Percentiles rank a stretch among this genome's conserved stretches.
Evolutionary conservation across 2,329 filamentous ascomycete genomes (phyloP).

Genomic region (Sporothrix globosa): DNA sequence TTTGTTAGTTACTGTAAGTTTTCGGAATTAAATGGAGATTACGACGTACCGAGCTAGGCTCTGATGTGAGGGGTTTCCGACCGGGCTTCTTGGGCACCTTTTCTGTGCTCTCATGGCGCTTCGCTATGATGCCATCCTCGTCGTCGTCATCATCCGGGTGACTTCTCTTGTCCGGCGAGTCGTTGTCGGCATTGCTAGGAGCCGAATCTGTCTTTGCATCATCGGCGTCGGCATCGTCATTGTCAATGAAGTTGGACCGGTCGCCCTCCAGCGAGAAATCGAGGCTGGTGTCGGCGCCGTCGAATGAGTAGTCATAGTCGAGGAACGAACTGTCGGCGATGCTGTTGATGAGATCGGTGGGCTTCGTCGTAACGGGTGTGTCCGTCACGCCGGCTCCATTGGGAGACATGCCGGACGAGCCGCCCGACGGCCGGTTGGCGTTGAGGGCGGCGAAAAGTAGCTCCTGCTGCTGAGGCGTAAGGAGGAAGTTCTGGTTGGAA

Average conservation of each 20-base stretch:
- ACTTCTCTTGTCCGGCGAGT: constrained; percentile 70
- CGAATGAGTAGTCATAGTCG: constrained; percentile 79
- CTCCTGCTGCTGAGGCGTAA: constrained; percentile 76
- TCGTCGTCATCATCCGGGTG: constrained; percentile 71
- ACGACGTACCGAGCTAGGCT: constrained; percentile 86
- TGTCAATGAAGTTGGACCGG: constrained; percentile 60
- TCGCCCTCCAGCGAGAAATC: constrained; percentile 69
- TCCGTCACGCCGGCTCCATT: constrained; percentile 53
- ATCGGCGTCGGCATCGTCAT: constrained; percentile 50
- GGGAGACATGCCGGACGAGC: constrained; percentile 36
- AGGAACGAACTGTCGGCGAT: constrained; percentile 79
- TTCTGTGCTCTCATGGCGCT: constrained; percentile 79
- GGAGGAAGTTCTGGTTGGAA: constrained; percentile 62
- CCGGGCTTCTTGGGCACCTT: constrained; percentile 94
- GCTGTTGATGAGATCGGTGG: constrained; percentile 50
- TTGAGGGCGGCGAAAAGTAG: constrained; percentile 76
- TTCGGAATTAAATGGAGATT: constrained; percentile 28
- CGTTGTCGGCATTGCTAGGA: constrained; percentile 61
- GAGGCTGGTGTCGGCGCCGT: constrained; percentile 68
- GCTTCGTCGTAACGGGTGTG: constrained; percentile 51
- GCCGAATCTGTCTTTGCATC: constrained; percentile 47
- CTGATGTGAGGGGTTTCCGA: constrained; percentile 90
- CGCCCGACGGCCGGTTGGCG: constrained; percentile 60
- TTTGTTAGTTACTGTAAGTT: constrained; percentile 3
- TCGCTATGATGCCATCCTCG: constrained; percentile 57